A percentile compares a stretch with the other conserved stretches of the same genome.
Evolutionary conservation across 1,284 basidiomycete species (phyloP).

Genomic region (Leccinum subrobustum): DNA sequence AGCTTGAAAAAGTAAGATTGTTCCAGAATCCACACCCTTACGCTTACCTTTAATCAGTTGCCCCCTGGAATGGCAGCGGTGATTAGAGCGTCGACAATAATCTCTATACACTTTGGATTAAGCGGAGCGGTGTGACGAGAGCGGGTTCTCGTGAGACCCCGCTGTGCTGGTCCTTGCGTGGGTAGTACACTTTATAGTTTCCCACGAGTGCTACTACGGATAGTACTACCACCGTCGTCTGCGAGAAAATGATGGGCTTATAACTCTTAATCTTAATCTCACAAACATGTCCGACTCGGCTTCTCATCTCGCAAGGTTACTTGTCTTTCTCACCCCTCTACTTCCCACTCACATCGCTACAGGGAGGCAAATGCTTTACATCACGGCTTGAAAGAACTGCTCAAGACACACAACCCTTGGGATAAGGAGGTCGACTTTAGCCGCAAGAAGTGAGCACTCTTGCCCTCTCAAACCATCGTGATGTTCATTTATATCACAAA

Average conservation of each 20-base stretch:
- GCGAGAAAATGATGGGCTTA: slow-evolving; percentile 31
- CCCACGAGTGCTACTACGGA: slow-evolving; percentile 18
- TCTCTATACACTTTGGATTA: not conserved
- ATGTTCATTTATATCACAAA: slow-evolving; percentile 31
- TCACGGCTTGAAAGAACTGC: slow-evolving; percentile 64
- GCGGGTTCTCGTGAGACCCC: not conserved
- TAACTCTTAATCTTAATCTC: slow-evolving; percentile 11
- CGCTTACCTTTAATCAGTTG: slow-evolving; percentile 3
- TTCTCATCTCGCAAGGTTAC: slow-evolving; percentile 27
- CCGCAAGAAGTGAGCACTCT: slow-evolving; percentile 69
- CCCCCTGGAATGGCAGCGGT: not conserved
- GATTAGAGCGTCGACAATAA: not conserved
- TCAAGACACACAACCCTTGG: slow-evolving; percentile 75
- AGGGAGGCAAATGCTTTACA: slow-evolving; percentile 74
- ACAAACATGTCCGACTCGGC: slow-evolving; percentile 32
- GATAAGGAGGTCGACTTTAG: slow-evolving; percentile 82
- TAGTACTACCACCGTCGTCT: not conserved
- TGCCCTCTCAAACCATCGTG: not conserved
- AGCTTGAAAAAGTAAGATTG: slow-evolving; percentile 6
- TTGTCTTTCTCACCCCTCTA: not conserved
- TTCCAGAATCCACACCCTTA: not conserved
- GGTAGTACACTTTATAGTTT: slow-evolving; percentile 8
- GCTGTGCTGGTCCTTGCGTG: slow-evolving; percentile 1
- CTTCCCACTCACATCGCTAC: slow-evolving; percentile 10
- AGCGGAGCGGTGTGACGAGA: not conserved